phyloP scores from a whole-genome alignment of 352 stramenopile species.

The Globisporangium viniferum region DNA sequence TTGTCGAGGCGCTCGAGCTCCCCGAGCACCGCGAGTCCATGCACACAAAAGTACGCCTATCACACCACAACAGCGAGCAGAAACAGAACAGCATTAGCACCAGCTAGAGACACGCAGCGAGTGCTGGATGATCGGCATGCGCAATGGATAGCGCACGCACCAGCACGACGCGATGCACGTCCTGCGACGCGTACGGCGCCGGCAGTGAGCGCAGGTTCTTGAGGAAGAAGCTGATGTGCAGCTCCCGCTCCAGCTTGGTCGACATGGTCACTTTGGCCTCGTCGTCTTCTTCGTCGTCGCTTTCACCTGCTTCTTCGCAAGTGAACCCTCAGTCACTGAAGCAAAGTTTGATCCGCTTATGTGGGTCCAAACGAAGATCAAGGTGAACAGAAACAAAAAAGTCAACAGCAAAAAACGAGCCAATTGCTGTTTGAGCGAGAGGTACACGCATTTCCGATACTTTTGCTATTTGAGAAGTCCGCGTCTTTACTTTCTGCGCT shows the following conservation, averaged over 20 bases:
- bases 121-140: background rate
- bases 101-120: background rate
- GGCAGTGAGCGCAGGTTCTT: constrained; percentile 70
- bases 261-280: constrained; percentile 14
- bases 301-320: background rate
- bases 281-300: background rate
- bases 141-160: constrained; percentile 22
- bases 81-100: background rate
- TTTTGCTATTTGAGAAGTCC: too few relatives aligned
- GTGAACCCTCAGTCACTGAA: background rate
- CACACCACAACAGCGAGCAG: background rate
- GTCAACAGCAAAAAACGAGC: too few relatives aligned
- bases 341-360: background rate
- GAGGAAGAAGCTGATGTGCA: constrained; percentile 81
- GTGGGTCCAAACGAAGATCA: background rate
- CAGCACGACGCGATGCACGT: constrained; percentile 78
- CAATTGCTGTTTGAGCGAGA: too few relatives aligned
- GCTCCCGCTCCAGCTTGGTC: constrained; percentile 56
- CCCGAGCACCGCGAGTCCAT: constrained; percentile 75
- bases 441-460: too few relatives aligned
- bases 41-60: constrained; percentile 83
- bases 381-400: background rate
- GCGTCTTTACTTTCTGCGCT: too few relatives aligned
- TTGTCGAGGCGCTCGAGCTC: constrained; percentile 73
- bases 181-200: constrained; percentile 70